These are phyloP conservation scores for Tuber brumale DNA, from an alignment of 495 filamentous ascomycete species.

Conservation along the genomic window DNA sequence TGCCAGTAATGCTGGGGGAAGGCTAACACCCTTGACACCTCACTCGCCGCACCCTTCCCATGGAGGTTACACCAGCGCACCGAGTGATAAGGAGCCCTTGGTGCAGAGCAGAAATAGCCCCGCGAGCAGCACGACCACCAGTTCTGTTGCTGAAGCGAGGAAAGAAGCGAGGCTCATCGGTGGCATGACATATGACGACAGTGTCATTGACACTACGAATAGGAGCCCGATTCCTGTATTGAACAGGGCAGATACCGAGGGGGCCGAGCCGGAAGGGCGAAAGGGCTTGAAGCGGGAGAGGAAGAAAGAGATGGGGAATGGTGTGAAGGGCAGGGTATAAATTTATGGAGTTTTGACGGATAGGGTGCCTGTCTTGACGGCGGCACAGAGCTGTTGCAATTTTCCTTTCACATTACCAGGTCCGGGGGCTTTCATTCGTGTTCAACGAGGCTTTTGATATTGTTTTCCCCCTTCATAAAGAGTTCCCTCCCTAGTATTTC, in stretches of 20 bases:
- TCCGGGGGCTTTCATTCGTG: background rate
- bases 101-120: constrained; percentile 14
- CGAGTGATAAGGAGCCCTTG: constrained; percentile 4
- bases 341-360: background rate
- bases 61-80: background rate
- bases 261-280: background rate
- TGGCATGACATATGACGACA: constrained; percentile 53
- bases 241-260: constrained; percentile 16
- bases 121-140: constrained; percentile 35
- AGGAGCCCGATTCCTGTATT: constrained; percentile 33
- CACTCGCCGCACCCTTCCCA: background rate
- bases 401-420: background rate
- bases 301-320: background rate
- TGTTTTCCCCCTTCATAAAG: background rate
- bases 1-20: constrained; percentile 2
- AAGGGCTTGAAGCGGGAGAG: background rate
- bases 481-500: background rate
- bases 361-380: background rate
- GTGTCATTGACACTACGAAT: constrained; percentile 52
- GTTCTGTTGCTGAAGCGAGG: constrained; percentile 26
- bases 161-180: constrained; percentile 51
- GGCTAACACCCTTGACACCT: constrained; percentile 7
- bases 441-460: background rate
- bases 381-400: background rate
- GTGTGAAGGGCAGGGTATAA: constrained; percentile 3